Conservation (phyloP, 768 basidiomycete species). For the Amanita pseudoporphyria region DNA sequence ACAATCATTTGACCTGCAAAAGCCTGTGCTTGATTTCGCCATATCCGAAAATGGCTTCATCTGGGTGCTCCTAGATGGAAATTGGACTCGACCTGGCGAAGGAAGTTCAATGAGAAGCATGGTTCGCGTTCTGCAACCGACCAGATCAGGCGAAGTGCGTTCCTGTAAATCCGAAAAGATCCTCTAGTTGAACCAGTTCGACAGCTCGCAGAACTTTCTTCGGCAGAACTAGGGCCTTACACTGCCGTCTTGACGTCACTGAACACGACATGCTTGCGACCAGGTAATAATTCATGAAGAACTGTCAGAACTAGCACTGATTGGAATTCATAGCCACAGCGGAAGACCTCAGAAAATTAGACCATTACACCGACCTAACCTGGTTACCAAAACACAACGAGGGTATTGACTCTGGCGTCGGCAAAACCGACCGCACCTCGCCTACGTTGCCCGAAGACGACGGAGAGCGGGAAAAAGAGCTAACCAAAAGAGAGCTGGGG, state of each 20-base stretch:
- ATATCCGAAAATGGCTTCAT: constrained; percentile 13
- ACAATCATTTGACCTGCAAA: constrained; percentile 15
- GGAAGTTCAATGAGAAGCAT: constrained; percentile 6
- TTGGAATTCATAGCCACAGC: constrained; percentile 28
- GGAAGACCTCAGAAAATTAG: constrained; percentile 41
- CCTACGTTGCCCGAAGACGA: constrained; percentile 11
- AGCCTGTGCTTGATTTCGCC: constrained; percentile 15
- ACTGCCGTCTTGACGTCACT: constrained; percentile 30
- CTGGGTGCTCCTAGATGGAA: constrained; percentile 17
- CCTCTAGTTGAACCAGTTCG: neutral
- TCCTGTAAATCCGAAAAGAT: neutral
- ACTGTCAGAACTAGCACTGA: neutral
- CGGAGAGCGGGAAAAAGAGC: constrained; percentile 13
- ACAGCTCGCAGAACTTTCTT: constrained; percentile 25
- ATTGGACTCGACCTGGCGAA: constrained; percentile 10
- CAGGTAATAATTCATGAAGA: constrained; percentile 28
- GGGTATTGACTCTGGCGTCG: constrained; percentile 10
- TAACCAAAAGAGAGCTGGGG: constrained; percentile 40
- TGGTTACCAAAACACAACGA: constrained; percentile 53
- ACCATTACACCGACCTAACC: constrained; percentile 49
- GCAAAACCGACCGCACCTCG: neutral
- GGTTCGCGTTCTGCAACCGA: constrained; percentile 20
- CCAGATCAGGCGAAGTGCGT: constrained; percentile 28
- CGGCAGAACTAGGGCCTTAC: constrained; percentile 14
- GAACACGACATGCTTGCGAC: constrained; percentile 32